Conservation (phyloP, 1,139 yeast genomes). For the Meyerozyma guilliermondii region DNA sequence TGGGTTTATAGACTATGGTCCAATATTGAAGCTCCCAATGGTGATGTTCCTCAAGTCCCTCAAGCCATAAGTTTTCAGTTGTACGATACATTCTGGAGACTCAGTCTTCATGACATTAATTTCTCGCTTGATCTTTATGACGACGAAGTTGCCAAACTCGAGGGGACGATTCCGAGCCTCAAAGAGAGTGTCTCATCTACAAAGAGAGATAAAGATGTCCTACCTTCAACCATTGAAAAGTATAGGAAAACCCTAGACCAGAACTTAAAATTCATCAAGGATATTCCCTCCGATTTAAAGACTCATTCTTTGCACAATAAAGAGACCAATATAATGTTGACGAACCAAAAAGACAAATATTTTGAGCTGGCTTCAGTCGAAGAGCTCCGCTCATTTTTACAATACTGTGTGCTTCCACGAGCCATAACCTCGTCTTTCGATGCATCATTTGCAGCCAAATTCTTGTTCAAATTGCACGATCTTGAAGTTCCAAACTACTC, state of each 20-base stretch:
- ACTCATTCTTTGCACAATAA: constrained; percentile 23
- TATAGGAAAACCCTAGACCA: constrained; percentile 24
- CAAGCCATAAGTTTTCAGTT: constrained; percentile 26
- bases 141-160: constrained; percentile 37
- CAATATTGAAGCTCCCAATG: constrained; percentile 33
- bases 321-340: constrained; percentile 10
- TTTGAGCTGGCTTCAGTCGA: constrained; percentile 9
- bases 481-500: constrained; percentile 41
- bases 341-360: constrained; percentile 8
- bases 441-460: constrained; percentile 67
- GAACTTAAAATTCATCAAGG: constrained; percentile 19
- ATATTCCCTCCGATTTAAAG: constrained; percentile 22
- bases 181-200: constrained; percentile 27
- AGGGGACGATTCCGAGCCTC: constrained; percentile 26
- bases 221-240: constrained; percentile 21
- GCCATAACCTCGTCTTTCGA: constrained; percentile 78
- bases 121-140: constrained; percentile 50
- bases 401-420: constrained; percentile 71
- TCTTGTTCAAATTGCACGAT: constrained; percentile 49
- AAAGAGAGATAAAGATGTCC: constrained; percentile 24
- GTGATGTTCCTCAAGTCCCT: constrained; percentile 16
- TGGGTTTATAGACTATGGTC: constrained; percentile 80
- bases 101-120: constrained; percentile 69
- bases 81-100: constrained; percentile 67
- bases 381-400: constrained; percentile 40